phyloP scores from a whole-genome alignment of 1,284 basidiomycete species.

The Xanthoconium separans region DNA sequence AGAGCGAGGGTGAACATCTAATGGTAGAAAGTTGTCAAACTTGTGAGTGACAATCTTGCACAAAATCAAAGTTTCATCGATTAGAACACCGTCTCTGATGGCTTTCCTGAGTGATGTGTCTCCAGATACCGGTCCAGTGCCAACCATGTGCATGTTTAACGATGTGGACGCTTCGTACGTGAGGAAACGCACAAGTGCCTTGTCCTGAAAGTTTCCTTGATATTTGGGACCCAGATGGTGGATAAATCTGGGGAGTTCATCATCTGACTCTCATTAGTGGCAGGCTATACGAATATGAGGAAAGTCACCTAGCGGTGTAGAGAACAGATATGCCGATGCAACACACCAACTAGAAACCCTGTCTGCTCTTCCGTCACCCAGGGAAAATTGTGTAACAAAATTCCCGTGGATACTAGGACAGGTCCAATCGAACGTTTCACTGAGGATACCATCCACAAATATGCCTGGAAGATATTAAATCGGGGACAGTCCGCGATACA shows the following conservation, averaged over 20 bases:
- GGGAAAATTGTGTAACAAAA: constrained; percentile 40
- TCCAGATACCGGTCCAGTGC: constrained; percentile 23
- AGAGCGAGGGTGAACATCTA: constrained; percentile 1
- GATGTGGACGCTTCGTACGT: constrained; percentile 79
- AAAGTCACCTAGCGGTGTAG: constrained; percentile 53
- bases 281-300: background rate
- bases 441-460: constrained; percentile 68
- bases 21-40: constrained; percentile 9
- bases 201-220: constrained; percentile 67
- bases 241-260: constrained; percentile 66
- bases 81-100: constrained; percentile 51
- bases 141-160: constrained; percentile 62
- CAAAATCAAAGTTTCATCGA: constrained; percentile 48
- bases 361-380: constrained; percentile 50
- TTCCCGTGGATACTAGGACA: constrained; percentile 49
- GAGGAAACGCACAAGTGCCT: constrained; percentile 60
- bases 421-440: constrained; percentile 56
- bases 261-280: constrained; percentile 35
- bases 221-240: constrained; percentile 79
- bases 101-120: constrained; percentile 46
- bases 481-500: background rate
- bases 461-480: constrained; percentile 45
- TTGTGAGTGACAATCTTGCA: constrained; percentile 47
- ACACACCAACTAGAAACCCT: constrained; percentile 65
- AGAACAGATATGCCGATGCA: constrained; percentile 63